These are phyloP conservation scores for Exophiala xenobiotica DNA, from an alignment of 2,329 filamentous ascomycete species.

Conservation along the genomic window DNA sequence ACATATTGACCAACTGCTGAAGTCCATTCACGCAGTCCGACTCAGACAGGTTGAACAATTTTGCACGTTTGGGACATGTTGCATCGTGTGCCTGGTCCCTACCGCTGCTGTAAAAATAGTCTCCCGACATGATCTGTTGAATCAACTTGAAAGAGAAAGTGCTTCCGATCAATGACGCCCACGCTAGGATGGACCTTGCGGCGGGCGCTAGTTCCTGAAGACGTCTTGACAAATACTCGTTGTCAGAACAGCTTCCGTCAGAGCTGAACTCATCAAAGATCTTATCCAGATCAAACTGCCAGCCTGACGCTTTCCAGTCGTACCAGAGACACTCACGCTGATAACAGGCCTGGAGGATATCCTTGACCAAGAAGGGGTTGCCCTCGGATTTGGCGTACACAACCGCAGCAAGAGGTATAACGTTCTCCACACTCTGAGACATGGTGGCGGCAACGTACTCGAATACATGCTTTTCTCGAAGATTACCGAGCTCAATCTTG, in stretches of 20 bases:
- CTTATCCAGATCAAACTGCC: conserved; percentile 81
- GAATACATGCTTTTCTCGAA: conserved; percentile 76
- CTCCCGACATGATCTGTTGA: conserved; percentile 71
- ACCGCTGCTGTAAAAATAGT: conserved; percentile 60
- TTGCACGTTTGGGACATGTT: conserved; percentile 41
- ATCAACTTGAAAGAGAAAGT: conserved; percentile 82
- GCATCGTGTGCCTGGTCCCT: conserved; percentile 38
- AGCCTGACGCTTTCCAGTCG: conserved; percentile 76
- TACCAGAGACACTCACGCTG: conserved; percentile 88
- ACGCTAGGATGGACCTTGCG: conserved; percentile 76
- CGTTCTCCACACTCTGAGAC: conserved; percentile 68
- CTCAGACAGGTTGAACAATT: conserved; percentile 60
- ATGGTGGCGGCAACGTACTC: conserved; percentile 81
- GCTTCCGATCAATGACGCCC: conserved; percentile 79
- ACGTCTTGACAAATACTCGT: conserved; percentile 75
- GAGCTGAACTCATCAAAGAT: conserved; percentile 84
- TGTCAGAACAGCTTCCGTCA: conserved; percentile 74
- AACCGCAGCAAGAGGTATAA: conserved; percentile 75
- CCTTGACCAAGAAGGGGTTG: conserved; percentile 86
- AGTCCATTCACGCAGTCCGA: conserved; percentile 72
- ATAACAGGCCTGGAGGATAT: conserved; percentile 85
- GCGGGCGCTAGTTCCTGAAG: conserved; percentile 72
- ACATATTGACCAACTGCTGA: conserved; percentile 77
- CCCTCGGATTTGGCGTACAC: conserved; percentile 86
- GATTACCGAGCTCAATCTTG: conserved; percentile 67